Evolutionary conservation across 139 green algal genomes (phyloP).

Genomic region (Protoeuglena noctilucae): DNA sequence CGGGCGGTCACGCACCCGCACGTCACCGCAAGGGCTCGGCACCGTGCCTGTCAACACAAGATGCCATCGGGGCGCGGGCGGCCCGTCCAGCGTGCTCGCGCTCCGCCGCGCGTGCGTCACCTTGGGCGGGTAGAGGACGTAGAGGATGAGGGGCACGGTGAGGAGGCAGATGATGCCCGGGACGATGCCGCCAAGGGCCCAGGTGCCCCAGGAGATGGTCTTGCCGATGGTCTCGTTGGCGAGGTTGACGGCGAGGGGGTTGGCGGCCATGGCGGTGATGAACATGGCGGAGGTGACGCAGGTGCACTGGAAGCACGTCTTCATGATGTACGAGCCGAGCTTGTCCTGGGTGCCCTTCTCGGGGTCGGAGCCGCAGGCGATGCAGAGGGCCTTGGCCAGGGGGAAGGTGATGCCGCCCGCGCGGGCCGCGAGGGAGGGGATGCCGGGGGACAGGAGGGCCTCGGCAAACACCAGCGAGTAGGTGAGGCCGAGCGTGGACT

Average conservation of each 20-base stretch:
- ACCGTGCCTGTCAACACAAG: too few relatives aligned
- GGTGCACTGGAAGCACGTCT: constrained; percentile 78
- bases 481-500: constrained; percentile 90
- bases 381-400: constrained; percentile 86
- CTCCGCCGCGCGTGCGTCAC: too few relatives aligned
- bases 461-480: constrained; percentile 91
- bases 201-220: constrained; percentile 86
- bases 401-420: constrained; percentile 97
- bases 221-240: constrained; percentile 53
- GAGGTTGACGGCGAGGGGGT: constrained; percentile 92
- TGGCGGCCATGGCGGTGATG: constrained; percentile 98
- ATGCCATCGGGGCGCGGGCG: too few relatives aligned
- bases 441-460: constrained; percentile 90
- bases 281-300: constrained; percentile 92
- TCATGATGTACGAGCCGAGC: constrained; percentile 96
- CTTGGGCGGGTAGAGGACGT: constrained; percentile 87
- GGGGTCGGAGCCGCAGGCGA: constrained; percentile 79
- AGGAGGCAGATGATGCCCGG: constrained; percentile 72
- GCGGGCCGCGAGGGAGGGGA: constrained; percentile 86
- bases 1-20: too few relatives aligned
- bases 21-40: too few relatives aligned
- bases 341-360: constrained; percentile 83
- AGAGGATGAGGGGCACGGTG: constrained; percentile 77
- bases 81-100: too few relatives aligned
- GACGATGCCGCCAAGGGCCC: constrained; percentile 79